Evolutionary conservation across 306 rosid species (phyloP), one percentile per base, ranked within the genome.

Genomic region (Lupinus albus): DNA sequence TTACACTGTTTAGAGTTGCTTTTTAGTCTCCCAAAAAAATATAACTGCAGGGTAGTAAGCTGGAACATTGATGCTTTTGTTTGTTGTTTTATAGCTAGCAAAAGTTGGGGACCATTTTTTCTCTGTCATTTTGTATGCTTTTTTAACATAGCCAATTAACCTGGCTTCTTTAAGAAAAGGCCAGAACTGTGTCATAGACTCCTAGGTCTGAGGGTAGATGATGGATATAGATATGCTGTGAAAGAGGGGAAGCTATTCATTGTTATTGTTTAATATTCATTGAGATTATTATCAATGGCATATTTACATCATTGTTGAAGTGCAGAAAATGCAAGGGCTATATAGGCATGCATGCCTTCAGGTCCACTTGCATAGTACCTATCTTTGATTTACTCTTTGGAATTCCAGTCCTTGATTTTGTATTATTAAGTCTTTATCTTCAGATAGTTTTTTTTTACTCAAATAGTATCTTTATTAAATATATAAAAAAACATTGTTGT

Each of bases 1-100:
- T 48, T 58, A 57, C 84, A 82, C 85, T 85, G 85, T 77, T 79
- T 70, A 16, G 53, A 61, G 80, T 52, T 70, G 72, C 86, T 86
- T 82, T 86, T 72, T 86, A 82, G 85, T 72, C 76, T 86, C 86
- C 96, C 92, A 59, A 84, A 77, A 84, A 86, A 80, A 77, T 79
- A 82, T 70, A 71, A 71, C 80, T 80, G 80, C 84, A 78, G 83
- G 69, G 81, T 80, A 88, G 36, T 50, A 88, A 85, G 89, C 89
- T 85, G 87, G 66, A 82, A 79, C 66, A 28, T 61, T 71, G 77
- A 65, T 81, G 83, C 87, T 72, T 83, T 85, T 76, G 78, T 77
- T 72, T 77, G 25, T 73, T 83, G 84, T 72, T 68, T 78, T 80
- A 41, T 70, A 58, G 64, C 67, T 83, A 78, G 82, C 39, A 73